A percentile compares a stretch with the other conserved stretches of the same genome.
Evolutionary conservation across 148 eudicot genomes (phyloP).

Genomic region (Camellia japonica): DNA sequence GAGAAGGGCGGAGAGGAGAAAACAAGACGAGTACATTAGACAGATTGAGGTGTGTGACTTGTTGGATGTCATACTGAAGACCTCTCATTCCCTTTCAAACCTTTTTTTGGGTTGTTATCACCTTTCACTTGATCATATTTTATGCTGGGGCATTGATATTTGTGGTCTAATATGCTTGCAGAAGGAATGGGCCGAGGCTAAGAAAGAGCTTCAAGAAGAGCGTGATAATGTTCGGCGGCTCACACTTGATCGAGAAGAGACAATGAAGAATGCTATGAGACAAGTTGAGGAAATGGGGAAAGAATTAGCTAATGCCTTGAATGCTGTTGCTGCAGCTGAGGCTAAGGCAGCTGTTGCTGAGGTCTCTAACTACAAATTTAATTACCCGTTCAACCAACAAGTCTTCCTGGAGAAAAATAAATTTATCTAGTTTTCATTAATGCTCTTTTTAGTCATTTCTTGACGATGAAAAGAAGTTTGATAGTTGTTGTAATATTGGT

Average conservation of each 20-base stretch:
- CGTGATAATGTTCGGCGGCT: slow-evolving; percentile 57
- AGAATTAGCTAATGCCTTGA: slow-evolving; percentile 64
- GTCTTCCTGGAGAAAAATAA: neutral
- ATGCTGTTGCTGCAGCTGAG: slow-evolving; percentile 74
- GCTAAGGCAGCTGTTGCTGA: slow-evolving; percentile 76
- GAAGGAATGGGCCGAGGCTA: slow-evolving; percentile 94
- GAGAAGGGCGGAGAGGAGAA: slow-evolving; percentile 69
- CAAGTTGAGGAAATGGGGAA: slow-evolving; percentile 75
- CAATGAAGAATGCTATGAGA: slow-evolving; percentile 58
- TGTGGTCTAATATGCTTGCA: slow-evolving; percentile 23
- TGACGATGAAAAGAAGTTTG: slow-evolving; percentile 9
- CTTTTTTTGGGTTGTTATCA: neutral
- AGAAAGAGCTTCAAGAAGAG: slow-evolving; percentile 79
- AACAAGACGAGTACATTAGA: slow-evolving; percentile 68
- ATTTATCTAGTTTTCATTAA: neutral
- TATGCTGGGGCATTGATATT: neutral
- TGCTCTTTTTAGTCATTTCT: neutral
- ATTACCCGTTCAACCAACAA: neutral
- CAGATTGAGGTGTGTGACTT: slow-evolving; percentile 53
- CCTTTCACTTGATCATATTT: slow-evolving; percentile 1
- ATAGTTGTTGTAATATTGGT: slow-evolving; percentile 2
- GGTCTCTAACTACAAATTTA: slow-evolving; percentile 26
- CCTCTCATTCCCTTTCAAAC: neutral
- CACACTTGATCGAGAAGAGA: slow-evolving; percentile 58
- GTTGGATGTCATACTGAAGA: neutral